Base-by-base conservation (phyloP, 306 rosid genomes). In the Dalbergia cultrata region DNA sequence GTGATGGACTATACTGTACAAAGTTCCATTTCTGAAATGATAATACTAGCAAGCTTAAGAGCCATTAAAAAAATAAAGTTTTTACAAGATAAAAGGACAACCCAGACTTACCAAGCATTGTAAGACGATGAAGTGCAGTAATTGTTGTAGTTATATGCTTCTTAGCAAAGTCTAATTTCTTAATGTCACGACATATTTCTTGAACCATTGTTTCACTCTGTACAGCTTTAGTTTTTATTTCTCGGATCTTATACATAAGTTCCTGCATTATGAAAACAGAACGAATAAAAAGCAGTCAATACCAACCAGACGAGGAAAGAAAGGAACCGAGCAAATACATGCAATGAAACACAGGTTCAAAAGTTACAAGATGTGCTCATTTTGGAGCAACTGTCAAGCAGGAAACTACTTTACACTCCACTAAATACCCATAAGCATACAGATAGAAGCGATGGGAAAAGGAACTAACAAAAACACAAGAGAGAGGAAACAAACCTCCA, bases 141-240 rank as follows among this genome's bases (percentile, higher is more conserved):
- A 95, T 95, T 2, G 97, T 95, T 5, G 96, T 95, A 33, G 99
- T 95, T 85, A 95, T 92, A 84, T 95, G 99, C 90, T 95, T 95
- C 94, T 95, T 95, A 2, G 99, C 99, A 81, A 93, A 95, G 79
- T 93, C 99, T 74, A 95, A 83, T 86, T 95, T 95, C 90, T 95
- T 95, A 81, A 95, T 95, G 77, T 95, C 99, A 5, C 99, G 94
- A 65, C 99, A 95, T 79, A 95, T 95, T 86, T 95, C 99, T 77
- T 95, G 98, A 80, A 95, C 99, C 99, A 95, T 95, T 14, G 94
- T 89, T 86, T 95, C 99, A 68, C 99, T 95, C 82, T 95, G 99
- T 41, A 91, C 98, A 14, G 99, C 99, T 87, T 95, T 95, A 60
- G 93, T 90, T 79, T 95, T 95, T 58, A 95, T 95, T 86, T 95